Conservation (phyloP, 1,139 yeast species). For the Kodamaea alishanica region DNA sequence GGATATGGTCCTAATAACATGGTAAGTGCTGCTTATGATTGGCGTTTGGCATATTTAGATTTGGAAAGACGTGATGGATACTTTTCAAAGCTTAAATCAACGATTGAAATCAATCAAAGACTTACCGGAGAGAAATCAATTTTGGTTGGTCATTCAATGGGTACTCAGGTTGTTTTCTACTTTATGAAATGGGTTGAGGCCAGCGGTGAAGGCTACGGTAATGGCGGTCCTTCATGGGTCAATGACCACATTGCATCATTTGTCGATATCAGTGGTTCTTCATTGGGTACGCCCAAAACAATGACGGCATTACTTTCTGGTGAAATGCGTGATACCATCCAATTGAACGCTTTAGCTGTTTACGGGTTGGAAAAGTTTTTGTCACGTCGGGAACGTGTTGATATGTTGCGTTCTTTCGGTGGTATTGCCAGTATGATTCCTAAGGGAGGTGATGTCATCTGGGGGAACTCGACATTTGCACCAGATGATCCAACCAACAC, state of each 20-base stretch:
- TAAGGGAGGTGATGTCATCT: conserved; percentile 83
- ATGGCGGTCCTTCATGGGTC: conserved; percentile 88
- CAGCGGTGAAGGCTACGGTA: conserved; percentile 69
- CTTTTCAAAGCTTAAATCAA: conserved; percentile 68
- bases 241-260: conserved; percentile 75
- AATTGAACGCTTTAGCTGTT: conserved; percentile 85
- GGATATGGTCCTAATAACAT: conserved; percentile 91
- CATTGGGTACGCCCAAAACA: conserved; percentile 91
- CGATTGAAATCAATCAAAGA: conserved; percentile 55
- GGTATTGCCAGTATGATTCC: conserved; percentile 96
- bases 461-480: conserved; percentile 68
- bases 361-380: conserved; percentile 93
- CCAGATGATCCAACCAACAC: conserved; percentile 57
- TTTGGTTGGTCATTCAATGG: conserved; percentile 95
- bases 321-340: conserved; percentile 97
- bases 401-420: conserved; percentile 81
- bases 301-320: conserved; percentile 89
- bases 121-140: conserved; percentile 67
- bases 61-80: conserved; percentile 83
- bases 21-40: conserved; percentile 90
- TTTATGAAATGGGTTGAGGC: conserved; percentile 97
- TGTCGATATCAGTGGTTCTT: conserved; percentile 83
- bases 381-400: conserved; percentile 83
- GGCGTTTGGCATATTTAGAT: conserved; percentile 90
- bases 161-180: conserved; percentile 81